Base-by-base conservation (phyloP, 2,329 filamentous ascomycete genomes). In the Macrophomina pseudophaseolina region DNA sequence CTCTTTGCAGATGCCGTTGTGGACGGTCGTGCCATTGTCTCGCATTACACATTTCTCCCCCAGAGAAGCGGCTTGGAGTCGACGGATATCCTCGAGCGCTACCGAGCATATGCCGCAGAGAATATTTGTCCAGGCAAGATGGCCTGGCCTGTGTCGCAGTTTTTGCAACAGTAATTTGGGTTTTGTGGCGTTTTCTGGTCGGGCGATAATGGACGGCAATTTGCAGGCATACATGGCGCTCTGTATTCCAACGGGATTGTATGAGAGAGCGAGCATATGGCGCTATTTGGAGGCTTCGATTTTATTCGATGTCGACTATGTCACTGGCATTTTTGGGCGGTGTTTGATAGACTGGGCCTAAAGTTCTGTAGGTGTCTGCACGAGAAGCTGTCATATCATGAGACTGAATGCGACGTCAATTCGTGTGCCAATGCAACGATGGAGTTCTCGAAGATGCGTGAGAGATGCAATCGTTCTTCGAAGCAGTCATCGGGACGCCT, bases 51-150 rank as follows among this genome's bases (percentile, higher is more conserved):
- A 68, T 84, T 84, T 64, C 77, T 75, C 11, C 78, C 77, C 7
- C 79, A 82, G 68, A 51, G 62, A 9, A 71, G 75, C 7, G 78
- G 79, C 8, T 65, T 87, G 65, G 79, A 81, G n/a, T 75, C 78
- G 60, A 87, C 86, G 0, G 85, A 88, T 70, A 75, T 87, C 16
- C 74, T 88, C 8, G 79, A 82, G 44, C 78, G 86, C 38, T 88
- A 87, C 71, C 79, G 81, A 14, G 78, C 80, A 1, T 87, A 84
- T 74, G 86, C 85, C 0, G 76, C 80, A 44, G 84, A 87, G 70
- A 81, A 79, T 28, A 80, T 86, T 16, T 88, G 86, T 46, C 65
- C 23, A 9, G 53, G 16, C 40, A 46, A 59, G 40, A 54, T 23
- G 60, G 48, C 48, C 18, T 46, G 58, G 58, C 52, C 52, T 7